phyloP scores from a whole-genome alignment of 768 basidiomycete species.

The Hydnum rufescens region DNA sequence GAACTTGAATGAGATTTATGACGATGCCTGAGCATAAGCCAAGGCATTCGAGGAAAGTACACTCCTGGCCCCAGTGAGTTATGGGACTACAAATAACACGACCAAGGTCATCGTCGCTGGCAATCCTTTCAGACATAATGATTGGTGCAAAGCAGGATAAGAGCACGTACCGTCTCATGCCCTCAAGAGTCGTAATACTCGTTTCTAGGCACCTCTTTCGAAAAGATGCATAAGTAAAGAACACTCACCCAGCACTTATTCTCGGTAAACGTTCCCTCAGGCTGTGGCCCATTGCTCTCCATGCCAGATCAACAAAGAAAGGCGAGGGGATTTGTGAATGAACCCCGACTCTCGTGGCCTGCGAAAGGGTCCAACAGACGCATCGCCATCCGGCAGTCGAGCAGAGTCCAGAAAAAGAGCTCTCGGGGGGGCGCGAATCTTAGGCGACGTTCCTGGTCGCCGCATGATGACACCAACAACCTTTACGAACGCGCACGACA shows the following conservation, averaged over 20 bases:
- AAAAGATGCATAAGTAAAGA: slow-evolving; percentile 32
- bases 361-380: not conserved
- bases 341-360: not conserved
- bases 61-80: slow-evolving; percentile 43
- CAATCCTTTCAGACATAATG: slow-evolving; percentile 20
- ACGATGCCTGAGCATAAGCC: slow-evolving; percentile 46
- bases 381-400: not conserved
- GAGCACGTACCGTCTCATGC: slow-evolving; percentile 26
- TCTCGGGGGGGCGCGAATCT: not conserved
- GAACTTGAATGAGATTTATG: not conserved
- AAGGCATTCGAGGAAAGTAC: slow-evolving; percentile 49
- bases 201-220: slow-evolving; percentile 39
- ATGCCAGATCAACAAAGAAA: not conserved
- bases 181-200: slow-evolving; percentile 37
- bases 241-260: slow-evolving; percentile 44
- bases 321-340: not conserved
- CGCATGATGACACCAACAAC: too few relatives aligned
- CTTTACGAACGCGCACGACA: too few relatives aligned
- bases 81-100: slow-evolving; percentile 42
- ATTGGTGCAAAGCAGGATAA: not conserved
- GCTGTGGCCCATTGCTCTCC: not conserved
- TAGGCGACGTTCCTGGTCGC: too few relatives aligned
- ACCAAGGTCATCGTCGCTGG: slow-evolving; percentile 33
- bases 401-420: not conserved
- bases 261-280: slow-evolving; percentile 40